phyloP scores from a whole-genome alignment of 2,329 filamentous ascomycete species.

The Sarocladiaceae sp. region DNA sequence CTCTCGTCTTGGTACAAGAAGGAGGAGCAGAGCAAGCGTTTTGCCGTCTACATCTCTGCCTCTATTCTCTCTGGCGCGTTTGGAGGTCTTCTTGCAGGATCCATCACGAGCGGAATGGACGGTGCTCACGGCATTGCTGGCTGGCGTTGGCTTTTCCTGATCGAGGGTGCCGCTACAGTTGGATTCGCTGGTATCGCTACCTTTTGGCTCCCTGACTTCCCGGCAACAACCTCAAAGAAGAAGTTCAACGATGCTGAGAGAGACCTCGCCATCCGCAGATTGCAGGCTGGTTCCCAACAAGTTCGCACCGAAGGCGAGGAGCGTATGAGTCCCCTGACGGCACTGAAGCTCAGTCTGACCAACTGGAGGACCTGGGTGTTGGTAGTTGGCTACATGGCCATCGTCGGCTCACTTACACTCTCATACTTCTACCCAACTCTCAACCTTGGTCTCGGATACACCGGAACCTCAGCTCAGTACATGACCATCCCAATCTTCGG shows the following conservation, averaged over 20 bases:
- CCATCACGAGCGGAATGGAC: slow-evolving; percentile 48
- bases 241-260: slow-evolving; percentile 57
- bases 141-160: slow-evolving; percentile 46
- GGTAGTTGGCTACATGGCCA: slow-evolving; percentile 17
- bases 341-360: slow-evolving; percentile 10
- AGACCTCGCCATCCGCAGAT: slow-evolving; percentile 51
- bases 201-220: slow-evolving; percentile 65
- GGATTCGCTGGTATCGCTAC: slow-evolving; percentile 53
- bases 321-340: slow-evolving; percentile 24
- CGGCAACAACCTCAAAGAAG: slow-evolving; percentile 44
- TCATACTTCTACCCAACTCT: slow-evolving; percentile 29
- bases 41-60: slow-evolving; percentile 65
- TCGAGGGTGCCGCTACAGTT: slow-evolving; percentile 56
- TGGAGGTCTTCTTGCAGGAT: slow-evolving; percentile 55
- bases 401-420: slow-evolving; percentile 23
- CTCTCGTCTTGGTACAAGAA: slow-evolving; percentile 60
- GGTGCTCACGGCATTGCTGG: slow-evolving; percentile 41
- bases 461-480: slow-evolving; percentile 22
- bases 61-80: slow-evolving; percentile 64
- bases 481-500: slow-evolving; percentile 42
- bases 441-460: slow-evolving; percentile 24
- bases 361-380: slow-evolving; percentile 14
- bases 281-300: slow-evolving; percentile 55
- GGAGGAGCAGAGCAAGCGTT: slow-evolving; percentile 24
- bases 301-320: slow-evolving; percentile 59